Evolutionary conservation across 768 basidiomycete species (phyloP).

Genomic region (Pulveroboletus ravenelii): DNA sequence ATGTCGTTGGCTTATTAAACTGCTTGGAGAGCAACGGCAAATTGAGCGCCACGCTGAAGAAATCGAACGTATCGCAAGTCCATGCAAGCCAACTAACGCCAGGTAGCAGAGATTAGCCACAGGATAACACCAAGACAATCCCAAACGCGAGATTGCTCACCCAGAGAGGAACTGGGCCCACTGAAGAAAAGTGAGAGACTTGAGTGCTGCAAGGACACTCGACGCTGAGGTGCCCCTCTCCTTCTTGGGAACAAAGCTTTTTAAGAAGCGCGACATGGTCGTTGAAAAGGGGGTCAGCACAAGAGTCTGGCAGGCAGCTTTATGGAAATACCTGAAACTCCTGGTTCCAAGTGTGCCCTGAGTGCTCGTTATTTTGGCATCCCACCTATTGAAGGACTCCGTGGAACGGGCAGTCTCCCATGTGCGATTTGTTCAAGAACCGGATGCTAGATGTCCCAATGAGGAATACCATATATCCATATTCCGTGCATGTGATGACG

Average conservation of each 20-base stretch:
- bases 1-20: slow-evolving; percentile 43
- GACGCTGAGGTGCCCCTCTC: slow-evolving; percentile 37
- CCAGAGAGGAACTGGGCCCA: slow-evolving; percentile 57
- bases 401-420: not conserved
- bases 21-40: slow-evolving; percentile 44
- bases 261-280: slow-evolving; percentile 34
- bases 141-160: slow-evolving; percentile 24
- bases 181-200: slow-evolving; percentile 47
- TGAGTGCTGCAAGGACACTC: slow-evolving; percentile 41
- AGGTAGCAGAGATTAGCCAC: not conserved
- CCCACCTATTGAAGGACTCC: not conserved
- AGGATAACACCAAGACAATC: not conserved
- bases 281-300: not conserved
- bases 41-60: slow-evolving; percentile 71
- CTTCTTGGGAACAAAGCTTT: slow-evolving; percentile 44
- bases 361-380: not conserved
- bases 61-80: slow-evolving; percentile 85
- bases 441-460: slow-evolving; percentile 1
- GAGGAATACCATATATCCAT: not conserved
- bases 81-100: slow-evolving; percentile 71
- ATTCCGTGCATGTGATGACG: not conserved
- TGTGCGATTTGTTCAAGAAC: not conserved
- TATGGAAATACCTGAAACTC: slow-evolving; percentile 9
- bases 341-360: not conserved
- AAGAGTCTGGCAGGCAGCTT: not conserved